phyloP scores from a whole-genome alignment of 83 land plant genomes.

The Isoetes engelmannii region DNA sequence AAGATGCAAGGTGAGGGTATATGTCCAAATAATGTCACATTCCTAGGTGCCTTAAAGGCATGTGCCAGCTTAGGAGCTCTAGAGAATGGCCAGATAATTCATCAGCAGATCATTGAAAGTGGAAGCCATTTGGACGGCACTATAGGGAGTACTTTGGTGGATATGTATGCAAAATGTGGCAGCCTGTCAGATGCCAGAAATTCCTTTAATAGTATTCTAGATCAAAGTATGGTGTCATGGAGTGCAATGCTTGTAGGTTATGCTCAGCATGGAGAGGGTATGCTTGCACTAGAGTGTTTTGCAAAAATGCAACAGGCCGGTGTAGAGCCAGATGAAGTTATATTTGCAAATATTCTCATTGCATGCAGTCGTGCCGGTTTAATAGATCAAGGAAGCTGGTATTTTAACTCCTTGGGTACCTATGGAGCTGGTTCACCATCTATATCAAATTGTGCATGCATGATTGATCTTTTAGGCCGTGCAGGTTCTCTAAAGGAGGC shows the following conservation, averaged over 20 bases:
- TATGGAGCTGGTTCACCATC: neutral
- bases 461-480: slow-evolving; percentile 9
- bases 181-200: slow-evolving; percentile 9
- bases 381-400: neutral
- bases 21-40: neutral
- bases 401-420: neutral
- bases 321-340: slow-evolving; percentile 4
- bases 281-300: neutral
- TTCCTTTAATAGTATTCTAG: neutral
- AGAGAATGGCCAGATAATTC: slow-evolving; percentile 1
- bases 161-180: slow-evolving; percentile 13
- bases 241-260: slow-evolving; percentile 5
- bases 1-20: slow-evolving; percentile 7
- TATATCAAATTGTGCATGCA: neutral
- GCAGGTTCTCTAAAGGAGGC: slow-evolving; percentile 4
- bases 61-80: slow-evolving; percentile 2
- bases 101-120: neutral
- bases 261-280: neutral
- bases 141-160: slow-evolving; percentile 2
- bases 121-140: neutral
- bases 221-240: slow-evolving; percentile 7
- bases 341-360: neutral
- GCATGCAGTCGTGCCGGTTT: slow-evolving; percentile 10
- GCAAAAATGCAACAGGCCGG: slow-evolving; percentile 3
- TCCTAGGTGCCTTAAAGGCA: slow-evolving; percentile 5